Evolutionary conservation across 1,139 yeast genomes (phyloP), one percentile per base, ranked within the genome.

Genomic region (Taphrina wiesneri): DNA sequence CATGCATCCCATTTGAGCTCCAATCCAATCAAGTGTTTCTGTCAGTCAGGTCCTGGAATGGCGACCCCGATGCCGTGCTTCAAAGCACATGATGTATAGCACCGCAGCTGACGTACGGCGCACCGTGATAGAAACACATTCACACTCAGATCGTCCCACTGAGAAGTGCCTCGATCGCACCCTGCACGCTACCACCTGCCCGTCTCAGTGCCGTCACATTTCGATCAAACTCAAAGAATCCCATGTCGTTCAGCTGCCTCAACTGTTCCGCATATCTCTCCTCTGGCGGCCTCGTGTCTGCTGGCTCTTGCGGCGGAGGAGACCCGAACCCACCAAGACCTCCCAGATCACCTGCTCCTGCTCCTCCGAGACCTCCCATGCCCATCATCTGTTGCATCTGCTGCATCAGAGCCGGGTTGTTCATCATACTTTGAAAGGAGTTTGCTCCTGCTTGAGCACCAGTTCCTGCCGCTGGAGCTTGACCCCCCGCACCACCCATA

Each of bases 161-260:
- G 69, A 93, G 82, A 73, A 93, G 80, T 68, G 90, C 89, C 76
- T 92, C 97, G 67, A 93, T 82, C 15, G 99, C 99, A 49, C 98
- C 98, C 77, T 93, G 97, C 21, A 93, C 98, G 71, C 92, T 89
- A 13, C 99, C 99, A 28, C 98, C 98, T 67, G 95, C 85, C 78
- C 98, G 85, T 79, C 97, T 85, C 73, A 93, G 82, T 0, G 98
- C 98, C 28, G 86, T 86, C 21, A 93, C 91, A 74, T 93, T 93
- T 72, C 90, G 83, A 71, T 93, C 98, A 74, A 92, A 93, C 72
- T 93, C 98, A 71, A 84, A 86, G 78, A 93, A 93, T 1, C 99
- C 99, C 87, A 93, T 90, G 75, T 93, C 99, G 75, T 93, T 93
- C 75, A 93, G 83, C 76, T 92, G 98, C 74, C 96, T 85, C 73